Conservation (phyloP, 371 early-diverging fungal species). For the Mortierella sp. region DNA sequence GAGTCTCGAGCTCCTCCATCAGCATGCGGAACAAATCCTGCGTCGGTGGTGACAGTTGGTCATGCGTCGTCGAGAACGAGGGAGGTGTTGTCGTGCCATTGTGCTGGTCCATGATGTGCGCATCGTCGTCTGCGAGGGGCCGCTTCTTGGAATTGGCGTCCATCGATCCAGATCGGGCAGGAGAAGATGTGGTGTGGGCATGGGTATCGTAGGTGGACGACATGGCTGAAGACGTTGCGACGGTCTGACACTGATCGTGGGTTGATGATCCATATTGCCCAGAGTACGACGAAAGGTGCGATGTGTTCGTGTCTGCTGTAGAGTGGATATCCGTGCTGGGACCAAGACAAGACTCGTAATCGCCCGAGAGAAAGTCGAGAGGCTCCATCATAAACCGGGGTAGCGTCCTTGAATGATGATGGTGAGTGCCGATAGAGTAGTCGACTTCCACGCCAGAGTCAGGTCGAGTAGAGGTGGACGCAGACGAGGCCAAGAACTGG, state of each 20-base stretch:
- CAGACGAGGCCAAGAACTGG: slow-evolving; percentile 14
- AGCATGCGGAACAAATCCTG: slow-evolving; percentile 49
- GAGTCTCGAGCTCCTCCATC: slow-evolving; percentile 46
- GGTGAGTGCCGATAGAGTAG: neutral
- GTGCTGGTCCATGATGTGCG: neutral
- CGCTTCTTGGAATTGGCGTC: slow-evolving; percentile 24
- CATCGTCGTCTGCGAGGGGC: slow-evolving; percentile 25
- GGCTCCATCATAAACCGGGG: slow-evolving; percentile 52
- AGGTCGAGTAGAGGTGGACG: slow-evolving; percentile 5
- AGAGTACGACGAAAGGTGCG: slow-evolving; percentile 2
- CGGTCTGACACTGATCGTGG: neutral
- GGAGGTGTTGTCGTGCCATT: slow-evolving; percentile 19
- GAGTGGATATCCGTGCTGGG: slow-evolving; percentile 8
- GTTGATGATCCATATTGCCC: neutral
- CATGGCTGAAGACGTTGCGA: neutral
- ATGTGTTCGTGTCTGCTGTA: neutral
- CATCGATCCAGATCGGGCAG: slow-evolving; percentile 1
- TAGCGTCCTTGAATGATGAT: slow-evolving; percentile 15
- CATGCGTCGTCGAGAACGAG: neutral
- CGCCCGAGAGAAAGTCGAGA: slow-evolving; percentile 30
- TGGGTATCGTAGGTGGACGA: neutral
- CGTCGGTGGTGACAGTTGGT: slow-evolving; percentile 37
- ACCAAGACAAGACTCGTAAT: slow-evolving; percentile 34
- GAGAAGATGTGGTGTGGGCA: neutral
- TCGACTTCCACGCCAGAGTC: slow-evolving; percentile 16